Base-by-base conservation (phyloP, 495 filamentous ascomycete genomes). In the Endocarpon pusillum region DNA sequence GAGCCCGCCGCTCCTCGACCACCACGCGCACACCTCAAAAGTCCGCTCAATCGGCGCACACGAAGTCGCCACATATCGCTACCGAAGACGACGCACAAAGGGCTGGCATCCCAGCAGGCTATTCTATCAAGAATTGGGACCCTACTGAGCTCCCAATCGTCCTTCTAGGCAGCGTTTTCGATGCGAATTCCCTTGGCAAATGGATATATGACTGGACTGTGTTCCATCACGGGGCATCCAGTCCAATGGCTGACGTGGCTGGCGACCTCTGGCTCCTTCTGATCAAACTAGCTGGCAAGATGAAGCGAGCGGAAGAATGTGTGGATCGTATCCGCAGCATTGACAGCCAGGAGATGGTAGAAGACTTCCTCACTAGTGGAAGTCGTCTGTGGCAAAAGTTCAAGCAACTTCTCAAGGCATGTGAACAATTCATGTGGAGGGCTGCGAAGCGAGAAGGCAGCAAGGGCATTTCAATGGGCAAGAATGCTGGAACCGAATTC, bases 181-280 rank as follows among this genome's bases (percentile, higher is more conserved):
- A 96, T 48, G 81, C 89, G 54, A 94, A 94, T 67, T 91, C 82
- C 15, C 69, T 97, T 11, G 89, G 89, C 47, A 93, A 94, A 57
- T 97, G 89, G 89, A 87, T 97, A 52, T 97, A 93, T 61, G 92
- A 97, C 66, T 97, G 89, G 89, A 94, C 89, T 20, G 82, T 94
- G 39, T 94, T 82, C 61, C 75, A 79, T 53, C 79, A 91, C 42
- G 84, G 84, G 25, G 68, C 83, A 8, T 71, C 71, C 19, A 83
- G 82, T 3, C 82, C 89, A 39, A 85, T 94, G 51, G 73, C 84
- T 25, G 85, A 94, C 39, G 75, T 93, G 50, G 86, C 89, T 14
- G 89, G 89, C 48, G 85, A 94, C 47, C 59, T 97, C 40, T 97
- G 89, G 89, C 70, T 94, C 20, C 63, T 94, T 27, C 66, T 96